Evolutionary conservation across 371 early-diverging fungal species (phyloP), one percentile per base, ranked within the genome.

Genomic region (Mucor irregularis): DNA sequence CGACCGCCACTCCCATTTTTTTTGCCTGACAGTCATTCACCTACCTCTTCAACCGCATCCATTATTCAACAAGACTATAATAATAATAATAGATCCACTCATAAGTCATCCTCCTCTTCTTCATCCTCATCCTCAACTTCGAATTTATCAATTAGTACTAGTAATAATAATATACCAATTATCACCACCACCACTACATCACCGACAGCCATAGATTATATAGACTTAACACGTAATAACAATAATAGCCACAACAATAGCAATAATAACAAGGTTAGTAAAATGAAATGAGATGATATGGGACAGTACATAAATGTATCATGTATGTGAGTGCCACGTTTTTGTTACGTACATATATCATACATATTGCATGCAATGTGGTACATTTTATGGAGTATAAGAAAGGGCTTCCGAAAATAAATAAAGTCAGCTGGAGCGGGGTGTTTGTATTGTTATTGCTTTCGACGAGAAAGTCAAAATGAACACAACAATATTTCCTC

Each of bases 1-100:
- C 55, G 47, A 34, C 64, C 64, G 1, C 64, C 64, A 35, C 43
- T 64, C 10, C 64, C 64, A 31, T 53, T 58, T 34, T 46, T 64
- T 19, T 17, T 50, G 43, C 30, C 52, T 9, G 56, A 64, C 7
- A 53, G n/a, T n/a, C n/a, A 38, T 16, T 56, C 40, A 31, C 31
- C 39, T 13, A 48, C 39, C 17, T 48, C 29, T 29, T 49, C 56
- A 13, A 38, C 34, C 5, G 2, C 56, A 26, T 56, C 56, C 5
- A 16, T 56, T 42, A n/a, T n/a, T n/a, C n/a, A n/a, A n/a, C n/a
- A n/a, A n/a, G n/a, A n/a, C n/a, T 34, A 39, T 42, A 34, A 48
- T 24, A 11, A 24, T 14, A n/a, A 14, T 16, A 35, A 35, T 35
- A 14, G 35, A 39, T 31, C 17, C 24, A n/a, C 2, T 52, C 19